Base-by-base conservation (phyloP, 2,329 filamentous ascomycete species). In the Xylaria polymorpha region DNA sequence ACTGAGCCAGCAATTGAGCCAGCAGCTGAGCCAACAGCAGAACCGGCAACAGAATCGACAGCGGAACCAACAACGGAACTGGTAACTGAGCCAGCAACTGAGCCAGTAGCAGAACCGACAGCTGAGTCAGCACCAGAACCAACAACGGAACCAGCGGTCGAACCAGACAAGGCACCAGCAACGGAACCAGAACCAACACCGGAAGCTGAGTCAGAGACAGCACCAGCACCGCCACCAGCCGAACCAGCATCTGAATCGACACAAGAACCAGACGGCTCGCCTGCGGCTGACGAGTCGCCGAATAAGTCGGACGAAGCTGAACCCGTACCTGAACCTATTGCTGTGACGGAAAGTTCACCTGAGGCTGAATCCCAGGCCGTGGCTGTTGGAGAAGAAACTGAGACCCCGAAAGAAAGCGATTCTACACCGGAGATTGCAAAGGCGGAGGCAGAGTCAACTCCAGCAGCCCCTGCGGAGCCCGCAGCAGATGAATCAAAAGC, bases 231-330 rank as follows among this genome's bases (percentile, higher is more conserved):
- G 25, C 25, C 25, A 29, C 25, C 43, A 35, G 14, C 46, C n/a
- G 25, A 63, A 37, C 3, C 60, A 25, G 15, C 20, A 1, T 22
- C 61, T n/a, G 66, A 65, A 15, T 18, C 53, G 25, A 60, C 53
- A 50, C 25, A 61, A 60, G 68, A 64, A 15, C 18, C 25, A n/a
- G 51, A 58, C 18, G 18, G n/a, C n/a, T 12, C 32, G 12, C 14
- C 59, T 39, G 10, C 35, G 32, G 65, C 59, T 32, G 64, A 64
- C 1, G 60, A 74, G 20, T 25, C 68, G 37, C 10, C 68, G 4
- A 53, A 71, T 43, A 50, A 67, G 51, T 22, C 66, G 46, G 41
- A 61, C 32, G 62, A 64, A 51, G 41, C 51, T 53, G 61, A 70
- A 8, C 15, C 51, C 35, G 20, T n/a, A 32, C 7, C 46, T 35